Evolutionary conservation across 768 basidiomycete genomes (phyloP).

Genomic region (Podaxis pistillaris): DNA sequence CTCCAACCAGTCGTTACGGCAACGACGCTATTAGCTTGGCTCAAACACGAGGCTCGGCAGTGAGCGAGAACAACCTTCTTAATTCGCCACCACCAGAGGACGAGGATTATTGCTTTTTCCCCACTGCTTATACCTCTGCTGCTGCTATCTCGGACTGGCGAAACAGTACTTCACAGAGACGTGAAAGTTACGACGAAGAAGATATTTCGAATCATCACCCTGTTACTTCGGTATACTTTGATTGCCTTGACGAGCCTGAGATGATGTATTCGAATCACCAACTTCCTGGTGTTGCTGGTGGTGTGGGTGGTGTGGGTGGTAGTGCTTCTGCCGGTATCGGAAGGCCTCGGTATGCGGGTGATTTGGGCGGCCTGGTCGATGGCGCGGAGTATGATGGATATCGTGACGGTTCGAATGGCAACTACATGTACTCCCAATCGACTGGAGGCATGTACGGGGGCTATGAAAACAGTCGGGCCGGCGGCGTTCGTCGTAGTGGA

Average conservation of each 20-base stretch:
- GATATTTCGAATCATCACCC: background rate
- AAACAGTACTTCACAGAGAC: background rate
- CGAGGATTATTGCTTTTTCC: constrained; percentile 22
- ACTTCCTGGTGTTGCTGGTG: constrained; percentile 43
- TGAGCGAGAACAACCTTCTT: constrained; percentile 12
- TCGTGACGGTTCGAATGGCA: background rate
- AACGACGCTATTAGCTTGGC: background rate
- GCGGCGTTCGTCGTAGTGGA: constrained; percentile 8
- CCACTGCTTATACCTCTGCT: constrained; percentile 20
- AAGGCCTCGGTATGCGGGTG: constrained; percentile 15
- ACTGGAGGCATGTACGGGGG: background rate
- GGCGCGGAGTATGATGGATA: constrained; percentile 11
- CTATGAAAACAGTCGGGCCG: background rate
- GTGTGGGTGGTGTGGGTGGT: constrained; percentile 30
- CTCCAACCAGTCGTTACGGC: constrained; percentile 11
- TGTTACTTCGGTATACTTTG: background rate
- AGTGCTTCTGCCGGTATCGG: background rate
- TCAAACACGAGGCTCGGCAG: constrained; percentile 23
- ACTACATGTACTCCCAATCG: background rate
- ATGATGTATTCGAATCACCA: constrained; percentile 41
- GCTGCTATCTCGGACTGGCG: constrained; percentile 20
- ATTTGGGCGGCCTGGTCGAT: background rate
- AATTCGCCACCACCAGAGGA: constrained; percentile 20
- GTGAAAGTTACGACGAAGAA: background rate
- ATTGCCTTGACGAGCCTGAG: constrained; percentile 16